Percentiles rank a stretch among this genome's conserved stretches.
Evolutionary conservation across 2,329 filamentous ascomycete genomes (phyloP).

Genomic region (Aspergillus fumigatiaffinis): DNA sequence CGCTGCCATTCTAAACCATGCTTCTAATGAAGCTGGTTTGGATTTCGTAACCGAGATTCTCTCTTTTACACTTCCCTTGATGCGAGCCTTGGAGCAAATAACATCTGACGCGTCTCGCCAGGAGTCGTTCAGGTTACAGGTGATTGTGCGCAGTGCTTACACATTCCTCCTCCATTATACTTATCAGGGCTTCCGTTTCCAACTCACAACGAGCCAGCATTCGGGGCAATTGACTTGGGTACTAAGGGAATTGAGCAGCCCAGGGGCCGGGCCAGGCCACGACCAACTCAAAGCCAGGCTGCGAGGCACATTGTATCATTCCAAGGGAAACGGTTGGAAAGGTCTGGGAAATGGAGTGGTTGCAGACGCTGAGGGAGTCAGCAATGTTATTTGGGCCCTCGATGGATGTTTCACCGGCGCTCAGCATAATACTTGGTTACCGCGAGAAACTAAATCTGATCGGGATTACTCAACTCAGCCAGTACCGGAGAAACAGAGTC

Average conservation of each 20-base stretch:
- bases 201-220: conserved; percentile 25
- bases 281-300: conserved; percentile 22
- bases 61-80: conserved; percentile 34
- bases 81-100: conserved; percentile 34
- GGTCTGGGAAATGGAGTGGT: conserved; percentile 38
- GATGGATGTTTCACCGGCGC: conserved; percentile 25
- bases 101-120: conserved; percentile 21
- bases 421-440: conserved; percentile 1
- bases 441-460: not conserved
- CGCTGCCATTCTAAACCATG: conserved; percentile 32
- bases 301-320: conserved; percentile 31
- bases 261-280: conserved; percentile 12
- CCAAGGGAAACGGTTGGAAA: conserved; percentile 37
- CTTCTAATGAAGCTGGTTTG: conserved; percentile 26
- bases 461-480: not conserved
- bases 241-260: conserved; percentile 26
- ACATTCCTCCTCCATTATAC: conserved; percentile 36
- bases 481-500: not conserved
- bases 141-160: conserved; percentile 34
- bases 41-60: conserved; percentile 30
- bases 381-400: conserved; percentile 30
- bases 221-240: conserved; percentile 32
- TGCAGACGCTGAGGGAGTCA: conserved; percentile 29
- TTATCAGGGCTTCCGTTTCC: conserved; percentile 29
- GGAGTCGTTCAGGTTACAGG: conserved; percentile 24